Evolutionary conservation across 1,139 yeast species (phyloP), one percentile per base, ranked within the genome.

Genomic region (Hemisphaericaspora subhashii): DNA sequence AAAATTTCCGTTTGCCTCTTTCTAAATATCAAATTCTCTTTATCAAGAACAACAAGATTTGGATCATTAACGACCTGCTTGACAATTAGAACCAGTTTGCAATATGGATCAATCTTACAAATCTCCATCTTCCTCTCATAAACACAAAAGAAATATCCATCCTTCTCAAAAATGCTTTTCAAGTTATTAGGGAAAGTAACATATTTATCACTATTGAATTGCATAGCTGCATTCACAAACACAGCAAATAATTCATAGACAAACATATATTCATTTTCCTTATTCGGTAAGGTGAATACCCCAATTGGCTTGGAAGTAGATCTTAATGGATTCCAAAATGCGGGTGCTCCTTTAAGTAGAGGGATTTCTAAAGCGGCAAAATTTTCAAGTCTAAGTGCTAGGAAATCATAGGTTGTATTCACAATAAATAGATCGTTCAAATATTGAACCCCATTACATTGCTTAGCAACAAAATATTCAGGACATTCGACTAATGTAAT

Each of bases 101-200:
- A 6, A 17, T 7, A 11, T 5, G 22, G 23, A 17, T 17, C 32
- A 17, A 18, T 12, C 18, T 29, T 17, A 16, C 14, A 29, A 18
- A 29, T n/a, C 15, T 17, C 18, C 23, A 29, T 11, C 32, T 17
- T 13, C 10, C 8, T 29, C 4, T 29, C 23, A 8, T 15, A 17
- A n/a, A 29, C n/a, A 12, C 23, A 17, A 29, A 29, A 17, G 11
- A 29, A 29, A 8, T 29, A 29, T 5, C 32, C 32, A 29, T 29
- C 32, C 20, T 29, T 29, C n/a, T 17, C 32, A n/a, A 29, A 29
- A 3, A 18, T 6, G 4, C 15, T 29, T 3, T 29, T 17, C 22
- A 29, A 6, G 12, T 17, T 17, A 8, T 11, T 2, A 17, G 10
- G 15, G 18, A 17, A 29, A 5, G 22, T 2, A 9, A 29, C 11